Percentiles rank a stretch among this genome's conserved stretches.
These are phyloP conservation scores for Hirschioporus abietinus DNA, from an alignment of 768 basidiomycete species.

Conservation along the genomic window DNA sequence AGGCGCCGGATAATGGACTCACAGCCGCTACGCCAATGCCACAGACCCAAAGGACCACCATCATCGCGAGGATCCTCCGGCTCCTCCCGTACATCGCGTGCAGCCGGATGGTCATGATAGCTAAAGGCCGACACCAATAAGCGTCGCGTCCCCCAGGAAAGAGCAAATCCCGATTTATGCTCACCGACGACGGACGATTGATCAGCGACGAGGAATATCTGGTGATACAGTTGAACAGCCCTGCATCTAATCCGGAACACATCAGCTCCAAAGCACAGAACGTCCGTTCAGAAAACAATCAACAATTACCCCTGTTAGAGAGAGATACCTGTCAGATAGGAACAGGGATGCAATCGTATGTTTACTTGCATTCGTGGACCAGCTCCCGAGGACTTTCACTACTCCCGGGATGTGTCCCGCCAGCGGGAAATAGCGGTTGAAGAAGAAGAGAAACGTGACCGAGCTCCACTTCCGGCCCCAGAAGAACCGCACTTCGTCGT, in stretches of 20 bases:
- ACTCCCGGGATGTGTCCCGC: constrained; percentile 15
- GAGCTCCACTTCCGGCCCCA: constrained; percentile 9
- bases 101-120: constrained; percentile 14
- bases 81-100: constrained; percentile 16
- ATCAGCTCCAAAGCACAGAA: no score
- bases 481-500: constrained; percentile 16
- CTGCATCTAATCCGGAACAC: neutral
- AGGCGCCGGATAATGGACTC: neutral
- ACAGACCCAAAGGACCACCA: neutral
- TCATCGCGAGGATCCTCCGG: neutral
- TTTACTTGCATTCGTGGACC: neutral
- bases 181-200: neutral
- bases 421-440: constrained; percentile 16
- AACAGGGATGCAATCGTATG: neutral
- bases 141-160: no score
- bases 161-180: no score
- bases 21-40: neutral
- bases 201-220: neutral
- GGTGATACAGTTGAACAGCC: neutral
- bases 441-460: constrained; percentile 11
- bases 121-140: no score
- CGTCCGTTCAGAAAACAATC: no score
- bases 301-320: neutral
- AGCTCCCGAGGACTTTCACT: constrained; percentile 3
- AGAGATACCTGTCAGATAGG: neutral